A percentile compares a stretch with the other conserved stretches of the same genome.
phyloP scores from a whole-genome alignment of 2,329 filamentous ascomycete species.

The Arthrinium phaeospermum region DNA sequence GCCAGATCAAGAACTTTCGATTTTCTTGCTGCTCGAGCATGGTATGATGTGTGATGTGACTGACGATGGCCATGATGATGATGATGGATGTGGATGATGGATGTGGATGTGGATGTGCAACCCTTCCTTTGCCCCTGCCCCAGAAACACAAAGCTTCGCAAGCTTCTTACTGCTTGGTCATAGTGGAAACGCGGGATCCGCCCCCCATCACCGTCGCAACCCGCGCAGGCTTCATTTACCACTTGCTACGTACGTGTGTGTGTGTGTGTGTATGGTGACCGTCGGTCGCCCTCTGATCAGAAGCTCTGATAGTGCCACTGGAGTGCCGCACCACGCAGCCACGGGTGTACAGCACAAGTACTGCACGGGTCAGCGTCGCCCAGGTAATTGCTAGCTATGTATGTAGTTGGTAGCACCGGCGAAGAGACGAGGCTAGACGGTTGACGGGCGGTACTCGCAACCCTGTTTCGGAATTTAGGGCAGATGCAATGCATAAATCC shows the following conservation, averaged over 20 bases:
- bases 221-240: not conserved
- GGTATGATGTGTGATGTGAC: not conserved
- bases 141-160: constrained; percentile 7
- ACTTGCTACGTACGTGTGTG: not conserved
- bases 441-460: not conserved
- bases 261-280: too few relatives aligned
- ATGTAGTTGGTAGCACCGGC: not conserved
- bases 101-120: too few relatives aligned
- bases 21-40: not conserved
- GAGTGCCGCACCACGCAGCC: too few relatives aligned
- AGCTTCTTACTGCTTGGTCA: not conserved
- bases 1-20: not conserved
- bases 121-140: not conserved
- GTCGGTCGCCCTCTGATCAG: too few relatives aligned
- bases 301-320: too few relatives aligned
- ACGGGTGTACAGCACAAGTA: too few relatives aligned
- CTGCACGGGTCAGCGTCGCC: too few relatives aligned
- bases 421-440: not conserved
- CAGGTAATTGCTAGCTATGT: not conserved
- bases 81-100: not conserved
- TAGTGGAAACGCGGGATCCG: constrained; percentile 1
- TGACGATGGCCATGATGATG: not conserved
- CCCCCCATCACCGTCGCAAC: not conserved
- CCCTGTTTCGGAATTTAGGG: not conserved
- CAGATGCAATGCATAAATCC: not conserved